Base-by-base conservation (phyloP, 768 basidiomycete genomes). In the Tephrocybe sp. region DNA sequence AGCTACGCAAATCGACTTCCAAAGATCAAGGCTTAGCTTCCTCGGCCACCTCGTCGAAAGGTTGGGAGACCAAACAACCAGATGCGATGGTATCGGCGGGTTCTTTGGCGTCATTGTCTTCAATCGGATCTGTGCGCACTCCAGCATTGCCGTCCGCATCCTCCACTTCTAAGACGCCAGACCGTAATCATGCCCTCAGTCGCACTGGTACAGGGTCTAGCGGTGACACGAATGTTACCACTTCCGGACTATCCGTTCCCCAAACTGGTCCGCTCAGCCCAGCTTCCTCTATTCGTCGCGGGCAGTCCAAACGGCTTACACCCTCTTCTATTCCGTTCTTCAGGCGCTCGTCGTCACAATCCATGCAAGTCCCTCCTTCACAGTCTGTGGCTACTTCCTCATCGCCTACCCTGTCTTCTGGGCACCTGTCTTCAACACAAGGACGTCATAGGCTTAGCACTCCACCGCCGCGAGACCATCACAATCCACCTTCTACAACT, bases 291-390 rank as follows among this genome's bases (percentile, higher is more conserved):
- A 66, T 85, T 35, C 80, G 84, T 44, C 82, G 86, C 32, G 78
- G 80, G 24, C 82, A 84, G 49, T 84, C 84, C 16, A 92, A 86
- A 65, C 85, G 93, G 51, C 80, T 93, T 38, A 94, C 93, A 1
- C 92, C 92, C 1, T 93, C 91, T 22, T 89, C 91, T 12, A 96
- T 96, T 51, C 93, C 93, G 2, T 96, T 96, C 70, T 95, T 96
- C 74, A 82, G 91, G 36, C 86, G 93, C 28, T 92, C 92, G 7
- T 89, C 90, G 22, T 94, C 93, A 6, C 89, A 92, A 61, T 90
- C 88, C 12, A 86, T 90, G 79, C 86, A 90, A 54, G 65, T 85
- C 21, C 78, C 83, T 16, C 72, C 80, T 6, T 62, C 76, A 22
- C 67, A 75, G 13, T 68, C 71, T 9, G 72, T 74, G 3, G 65